phyloP scores from a whole-genome alignment of 2,329 filamentous ascomycete genomes.

The Zymoseptoria tritici region DNA sequence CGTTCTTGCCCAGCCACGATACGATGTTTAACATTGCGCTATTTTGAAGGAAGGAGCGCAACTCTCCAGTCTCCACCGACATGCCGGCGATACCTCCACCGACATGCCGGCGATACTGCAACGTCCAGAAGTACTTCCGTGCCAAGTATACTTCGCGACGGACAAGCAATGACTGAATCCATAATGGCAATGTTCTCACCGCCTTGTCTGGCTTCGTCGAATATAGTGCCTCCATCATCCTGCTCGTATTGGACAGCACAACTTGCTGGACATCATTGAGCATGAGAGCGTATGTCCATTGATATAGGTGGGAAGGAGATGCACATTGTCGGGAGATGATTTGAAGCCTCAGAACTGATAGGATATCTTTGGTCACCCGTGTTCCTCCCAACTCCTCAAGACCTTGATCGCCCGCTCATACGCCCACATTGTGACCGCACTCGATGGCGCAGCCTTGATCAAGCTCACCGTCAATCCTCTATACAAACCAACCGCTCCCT shows the following conservation, averaged over 20 bases:
- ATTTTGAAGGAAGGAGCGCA: neutral
- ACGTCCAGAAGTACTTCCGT: neutral
- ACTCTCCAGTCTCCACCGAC: neutral
- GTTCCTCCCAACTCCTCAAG: slow-evolving; percentile 12
- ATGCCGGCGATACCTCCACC: neutral
- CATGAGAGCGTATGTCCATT: no score
- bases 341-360: neutral
- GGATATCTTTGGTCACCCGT: neutral
- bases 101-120: neutral
- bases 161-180: no score
- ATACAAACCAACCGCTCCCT: slow-evolving; percentile 77
- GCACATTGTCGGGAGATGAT: neutral
- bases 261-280: no score
- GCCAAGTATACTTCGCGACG: no score
- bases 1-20: neutral
- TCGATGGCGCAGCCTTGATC: slow-evolving; percentile 88
- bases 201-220: no score
- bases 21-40: neutral
- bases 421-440: slow-evolving; percentile 89
- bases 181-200: no score
- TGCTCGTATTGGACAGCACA: no score
- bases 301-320: no score
- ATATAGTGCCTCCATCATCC: no score
- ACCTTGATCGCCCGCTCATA: slow-evolving; percentile 66
- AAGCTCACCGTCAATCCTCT: slow-evolving; percentile 81